Evolutionary conservation across 176 grass and related monocot species (phyloP).

Genomic region (Aegilops tauschii): DNA sequence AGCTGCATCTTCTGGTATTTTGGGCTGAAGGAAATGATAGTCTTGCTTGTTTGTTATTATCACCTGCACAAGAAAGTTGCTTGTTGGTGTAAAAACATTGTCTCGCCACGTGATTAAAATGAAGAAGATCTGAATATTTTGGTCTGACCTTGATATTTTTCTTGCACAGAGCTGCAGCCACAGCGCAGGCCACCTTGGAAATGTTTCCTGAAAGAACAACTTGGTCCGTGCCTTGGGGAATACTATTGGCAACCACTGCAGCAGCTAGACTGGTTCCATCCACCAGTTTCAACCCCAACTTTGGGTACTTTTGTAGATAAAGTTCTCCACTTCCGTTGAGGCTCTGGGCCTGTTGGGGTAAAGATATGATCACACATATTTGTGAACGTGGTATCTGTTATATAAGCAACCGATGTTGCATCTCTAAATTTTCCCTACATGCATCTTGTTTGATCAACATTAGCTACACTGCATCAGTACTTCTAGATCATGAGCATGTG

Average conservation of each 20-base stretch:
- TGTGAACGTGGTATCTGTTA: neutral
- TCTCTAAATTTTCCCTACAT: neutral
- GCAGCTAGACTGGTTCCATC: slow-evolving; percentile 87
- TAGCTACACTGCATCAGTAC: neutral
- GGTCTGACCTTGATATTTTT: slow-evolving; percentile 62
- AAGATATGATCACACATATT: neutral
- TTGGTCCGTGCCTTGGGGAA: slow-evolving; percentile 60
- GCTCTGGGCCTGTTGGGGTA: slow-evolving; percentile 46
- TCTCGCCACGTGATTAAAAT: slow-evolving; percentile 2
- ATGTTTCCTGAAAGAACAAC: slow-evolving; percentile 61
- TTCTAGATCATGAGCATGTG: neutral
- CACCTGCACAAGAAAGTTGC: slow-evolving; percentile 44
- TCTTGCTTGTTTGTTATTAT: slow-evolving; percentile 68
- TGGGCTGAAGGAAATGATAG: slow-evolving; percentile 67
- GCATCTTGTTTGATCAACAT: neutral
- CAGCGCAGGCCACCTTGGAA: slow-evolving; percentile 61
- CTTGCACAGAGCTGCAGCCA: slow-evolving; percentile 61
- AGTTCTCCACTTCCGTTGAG: slow-evolving; percentile 68
- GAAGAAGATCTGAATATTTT: neutral
- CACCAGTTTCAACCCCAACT: slow-evolving; percentile 67
- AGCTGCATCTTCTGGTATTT: slow-evolving; percentile 50
- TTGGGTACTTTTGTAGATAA: slow-evolving; percentile 79
- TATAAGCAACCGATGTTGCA: too few relatives aligned
- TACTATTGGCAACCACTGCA: slow-evolving; percentile 57
- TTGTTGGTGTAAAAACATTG: neutral